These are phyloP conservation scores for Nemania abortiva DNA, from an alignment of 2,329 filamentous ascomycete genomes.

Conservation along the genomic window DNA sequence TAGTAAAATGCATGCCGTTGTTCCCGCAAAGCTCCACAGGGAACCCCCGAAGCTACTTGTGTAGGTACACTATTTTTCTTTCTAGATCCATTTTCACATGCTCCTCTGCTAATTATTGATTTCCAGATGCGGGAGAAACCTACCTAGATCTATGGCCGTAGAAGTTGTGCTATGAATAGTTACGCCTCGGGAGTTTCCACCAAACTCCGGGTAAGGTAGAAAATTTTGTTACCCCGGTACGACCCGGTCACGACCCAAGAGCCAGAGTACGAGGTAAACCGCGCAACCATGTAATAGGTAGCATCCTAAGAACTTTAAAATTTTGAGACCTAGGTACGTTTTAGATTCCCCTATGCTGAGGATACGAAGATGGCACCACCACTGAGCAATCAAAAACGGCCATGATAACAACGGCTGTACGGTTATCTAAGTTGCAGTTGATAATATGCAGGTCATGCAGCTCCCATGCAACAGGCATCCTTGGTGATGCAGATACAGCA, in stretches of 20 bases:
- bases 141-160: background rate
- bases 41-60: background rate
- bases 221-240: constrained; percentile 14
- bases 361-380: constrained; percentile 5
- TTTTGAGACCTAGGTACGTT: background rate
- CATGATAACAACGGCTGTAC: background rate
- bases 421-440: background rate
- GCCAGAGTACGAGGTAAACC: no score
- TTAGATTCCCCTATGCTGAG: background rate
- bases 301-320: background rate
- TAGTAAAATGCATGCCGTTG: background rate
- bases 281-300: background rate
- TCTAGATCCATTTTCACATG: constrained; percentile 37
- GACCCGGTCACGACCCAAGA: background rate
- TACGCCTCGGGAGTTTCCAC: constrained; percentile 12
- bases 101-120: background rate
- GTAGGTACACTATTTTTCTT: constrained; percentile 2
- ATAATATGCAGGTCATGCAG: constrained; percentile 29
- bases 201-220: background rate
- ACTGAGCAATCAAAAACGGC: background rate
- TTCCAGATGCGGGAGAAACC: background rate
- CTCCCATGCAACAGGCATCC: constrained; percentile 18
- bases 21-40: constrained; percentile 18
- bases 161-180: background rate
- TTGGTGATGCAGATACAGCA: constrained; percentile 30